These are phyloP conservation scores for Pistacia atlantica DNA, from an alignment of 345 rosid genomes.

Conservation along the genomic window DNA sequence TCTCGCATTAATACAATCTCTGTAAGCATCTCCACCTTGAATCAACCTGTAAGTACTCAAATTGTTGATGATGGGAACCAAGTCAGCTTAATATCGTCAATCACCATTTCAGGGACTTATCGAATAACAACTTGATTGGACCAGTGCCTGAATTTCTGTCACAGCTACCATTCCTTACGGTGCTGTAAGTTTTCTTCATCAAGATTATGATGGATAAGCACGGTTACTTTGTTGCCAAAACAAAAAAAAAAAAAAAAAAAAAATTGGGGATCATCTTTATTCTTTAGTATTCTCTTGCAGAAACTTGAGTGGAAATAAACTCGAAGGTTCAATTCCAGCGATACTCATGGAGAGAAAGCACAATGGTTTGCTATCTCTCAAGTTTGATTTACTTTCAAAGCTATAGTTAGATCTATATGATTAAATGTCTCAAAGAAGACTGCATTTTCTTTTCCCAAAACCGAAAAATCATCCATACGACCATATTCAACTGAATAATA, in stretches of 20 bases:
- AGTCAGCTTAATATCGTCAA: neutral
- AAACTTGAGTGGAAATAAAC: slow-evolving; percentile 43
- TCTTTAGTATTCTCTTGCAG: slow-evolving; percentile 24
- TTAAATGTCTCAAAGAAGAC: no score
- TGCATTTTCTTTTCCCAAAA: no score
- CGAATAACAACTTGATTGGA: slow-evolving; percentile 49
- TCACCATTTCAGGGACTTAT: slow-evolving; percentile 41
- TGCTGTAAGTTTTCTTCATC: no score
- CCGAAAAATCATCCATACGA: neutral
- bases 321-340: slow-evolving; percentile 44
- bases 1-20: slow-evolving; percentile 30
- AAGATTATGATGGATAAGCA: slow-evolving; percentile 7
- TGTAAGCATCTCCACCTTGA: slow-evolving; percentile 35
- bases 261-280: neutral
- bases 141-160: slow-evolving; percentile 45
- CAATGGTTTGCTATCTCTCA: slow-evolving; percentile 29
- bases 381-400: neutral
- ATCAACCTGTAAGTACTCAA: neutral
- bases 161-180: slow-evolving; percentile 31
- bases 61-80: neutral
- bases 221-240: neutral
- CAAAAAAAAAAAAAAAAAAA: neutral
- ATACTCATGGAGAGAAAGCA: slow-evolving; percentile 28
- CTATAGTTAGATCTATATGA: neutral
- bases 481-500: neutral